phyloP scores from a whole-genome alignment of 2,329 filamentous ascomycete genomes.

The Pestalotiopsis fici region DNA sequence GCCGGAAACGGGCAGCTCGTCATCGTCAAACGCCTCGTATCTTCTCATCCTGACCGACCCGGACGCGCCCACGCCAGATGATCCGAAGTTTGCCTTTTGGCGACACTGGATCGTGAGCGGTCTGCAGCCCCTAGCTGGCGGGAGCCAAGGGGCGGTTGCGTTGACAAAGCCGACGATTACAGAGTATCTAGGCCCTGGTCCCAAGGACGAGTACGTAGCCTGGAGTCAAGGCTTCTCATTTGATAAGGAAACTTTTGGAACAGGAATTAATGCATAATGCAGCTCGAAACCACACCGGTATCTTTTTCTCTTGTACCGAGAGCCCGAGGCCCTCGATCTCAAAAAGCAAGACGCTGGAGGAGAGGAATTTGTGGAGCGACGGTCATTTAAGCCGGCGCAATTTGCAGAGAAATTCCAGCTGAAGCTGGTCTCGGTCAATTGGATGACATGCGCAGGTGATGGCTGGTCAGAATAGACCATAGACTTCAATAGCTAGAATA shows the following conservation, averaged over 20 bases:
- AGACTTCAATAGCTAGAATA: not conserved
- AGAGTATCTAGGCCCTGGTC: slow-evolving; percentile 43
- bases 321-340: slow-evolving; percentile 35
- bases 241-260: not conserved
- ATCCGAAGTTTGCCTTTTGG: slow-evolving; percentile 57
- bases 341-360: slow-evolving; percentile 44
- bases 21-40: slow-evolving; percentile 32
- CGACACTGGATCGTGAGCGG: slow-evolving; percentile 53
- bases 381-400: slow-evolving; percentile 39
- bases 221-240: not conserved
- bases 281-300: slow-evolving; percentile 51
- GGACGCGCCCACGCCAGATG: slow-evolving; percentile 55
- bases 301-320: slow-evolving; percentile 44
- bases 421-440: slow-evolving; percentile 41
- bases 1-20: slow-evolving; percentile 23
- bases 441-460: slow-evolving; percentile 48
- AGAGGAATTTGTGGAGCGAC: slow-evolving; percentile 45
- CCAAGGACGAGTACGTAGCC: slow-evolving; percentile 44
- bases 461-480: slow-evolving; percentile 34
- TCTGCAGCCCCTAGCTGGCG: slow-evolving; percentile 30
- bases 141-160: slow-evolving; percentile 19
- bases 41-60: slow-evolving; percentile 53
- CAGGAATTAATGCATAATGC: not conserved
- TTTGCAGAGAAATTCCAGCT: slow-evolving; percentile 40
- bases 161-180: slow-evolving; percentile 35